Evolutionary conservation across 75 land plant species (phyloP).

Genomic region (Isoetes taiwanensis): DNA sequence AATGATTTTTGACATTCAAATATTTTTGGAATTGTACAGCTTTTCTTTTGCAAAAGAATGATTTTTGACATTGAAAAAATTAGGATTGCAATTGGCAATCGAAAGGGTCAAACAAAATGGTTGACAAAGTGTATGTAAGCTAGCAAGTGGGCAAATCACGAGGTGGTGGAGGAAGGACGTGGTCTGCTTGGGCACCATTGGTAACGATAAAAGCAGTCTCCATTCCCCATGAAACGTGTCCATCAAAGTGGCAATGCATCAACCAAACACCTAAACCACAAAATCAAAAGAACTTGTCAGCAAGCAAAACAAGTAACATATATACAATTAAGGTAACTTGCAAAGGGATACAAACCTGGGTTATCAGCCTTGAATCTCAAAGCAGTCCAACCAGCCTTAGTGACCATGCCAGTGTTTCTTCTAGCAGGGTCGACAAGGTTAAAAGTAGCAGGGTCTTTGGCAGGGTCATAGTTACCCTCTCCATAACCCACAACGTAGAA

Average conservation of each 20-base stretch:
- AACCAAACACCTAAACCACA: neutral
- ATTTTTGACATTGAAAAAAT: no score
- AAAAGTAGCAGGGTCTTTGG: slow-evolving; percentile 12
- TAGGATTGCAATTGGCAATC: no score
- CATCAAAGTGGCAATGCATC: neutral
- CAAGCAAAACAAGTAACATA: no score
- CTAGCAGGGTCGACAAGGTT: slow-evolving; percentile 49
- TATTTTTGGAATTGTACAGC: no score
- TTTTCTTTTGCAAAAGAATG: no score
- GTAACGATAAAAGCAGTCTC: neutral
- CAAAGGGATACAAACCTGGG: slow-evolving; percentile 37
- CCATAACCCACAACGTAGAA: slow-evolving; percentile 44
- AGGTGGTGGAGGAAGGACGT: slow-evolving; percentile 1
- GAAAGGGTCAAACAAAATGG: no score
- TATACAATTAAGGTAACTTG: no score
- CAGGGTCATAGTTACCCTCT: slow-evolving; percentile 41
- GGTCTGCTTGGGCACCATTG: neutral
- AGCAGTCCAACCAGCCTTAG: slow-evolving; percentile 48
- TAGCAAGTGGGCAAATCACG: neutral
- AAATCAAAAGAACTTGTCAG: no score
- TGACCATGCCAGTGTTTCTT: slow-evolving; percentile 43
- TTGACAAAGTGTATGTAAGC: no score
- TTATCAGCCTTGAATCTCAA: slow-evolving; percentile 55
- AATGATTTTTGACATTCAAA: no score
- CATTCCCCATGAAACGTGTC: neutral